Evolutionary conservation across 306 rosid genomes (phyloP), one percentile per base, ranked within the genome.

Genomic region (Cucurbita moschata): DNA sequence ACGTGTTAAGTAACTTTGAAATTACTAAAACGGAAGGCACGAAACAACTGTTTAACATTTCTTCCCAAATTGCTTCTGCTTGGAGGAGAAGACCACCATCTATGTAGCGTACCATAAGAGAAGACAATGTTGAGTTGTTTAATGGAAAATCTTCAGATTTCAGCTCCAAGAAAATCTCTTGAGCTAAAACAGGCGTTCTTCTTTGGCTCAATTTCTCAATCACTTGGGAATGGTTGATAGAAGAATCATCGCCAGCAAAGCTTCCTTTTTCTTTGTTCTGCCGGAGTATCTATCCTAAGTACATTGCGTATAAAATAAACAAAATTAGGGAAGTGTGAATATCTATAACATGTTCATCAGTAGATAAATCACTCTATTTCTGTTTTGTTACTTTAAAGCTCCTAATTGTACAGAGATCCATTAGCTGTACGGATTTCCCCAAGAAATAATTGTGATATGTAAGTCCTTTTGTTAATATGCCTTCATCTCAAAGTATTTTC

Each of bases 1-100:
- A 87, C 19, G 81, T 83, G 65, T 86, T 82, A 76, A 89, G 83
- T 54, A 86, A 21, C 75, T 79, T 78, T 4, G 97, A 86, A 75
- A 88, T 76, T 51, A 85, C 80, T 21, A 40, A 74, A 74, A 79
- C 49, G 11, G 81, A 74, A 19, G 95, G 95, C 49, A 82, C 82
- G 51, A 75, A 86, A 23, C 90, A 83, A 72, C 88, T 85, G 71
- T 86, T 81, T 30, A 86, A 16, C 52, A 88, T 76, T 78, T 88
- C 88, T 1, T 86, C 85, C 96, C 94, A 88, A 50, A 77, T 75
- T 42, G 75, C 67, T 44, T 75, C 77, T 30, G 90, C 87, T 73
- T 88, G 88, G 58, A 75, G 81, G 26, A 86, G 72, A 54, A 79
- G 76, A 63, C 82, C 88, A 75, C 74, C 84, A 30, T 82, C 81